phyloP scores from a whole-genome alignment of 2,329 filamentous ascomycete genomes.

The Proliferodiscus dingleyae region DNA sequence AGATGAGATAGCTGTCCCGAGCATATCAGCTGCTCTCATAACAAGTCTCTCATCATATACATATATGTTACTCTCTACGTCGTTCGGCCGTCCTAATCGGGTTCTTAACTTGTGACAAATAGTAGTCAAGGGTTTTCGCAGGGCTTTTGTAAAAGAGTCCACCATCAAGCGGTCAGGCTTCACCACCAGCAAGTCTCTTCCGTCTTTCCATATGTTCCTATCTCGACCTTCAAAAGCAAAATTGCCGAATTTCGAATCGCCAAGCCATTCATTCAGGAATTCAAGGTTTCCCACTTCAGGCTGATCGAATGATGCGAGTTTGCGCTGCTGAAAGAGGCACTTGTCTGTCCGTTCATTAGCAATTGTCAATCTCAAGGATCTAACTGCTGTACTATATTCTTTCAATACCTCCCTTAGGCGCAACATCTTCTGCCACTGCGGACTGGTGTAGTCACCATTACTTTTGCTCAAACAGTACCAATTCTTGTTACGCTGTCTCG shows the following conservation, averaged over 20 bases:
- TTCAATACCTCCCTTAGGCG: background rate
- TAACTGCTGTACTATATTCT: background rate
- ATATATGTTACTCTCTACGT: background rate
- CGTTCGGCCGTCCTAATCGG: background rate
- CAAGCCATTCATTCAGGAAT: background rate
- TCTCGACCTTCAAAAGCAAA: background rate
- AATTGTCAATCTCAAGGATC: too few relatives aligned
- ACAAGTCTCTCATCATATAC: background rate
- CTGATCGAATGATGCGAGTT: background rate
- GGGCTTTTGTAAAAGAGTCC: background rate
- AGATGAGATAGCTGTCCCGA: background rate
- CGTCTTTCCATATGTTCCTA: background rate
- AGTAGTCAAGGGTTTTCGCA: background rate
- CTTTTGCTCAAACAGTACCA: background rate
- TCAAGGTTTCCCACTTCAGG: background rate
- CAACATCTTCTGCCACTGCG: slow-evolving; percentile 1
- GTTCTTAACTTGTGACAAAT: background rate
- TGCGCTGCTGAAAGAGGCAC: slow-evolving; percentile 1
- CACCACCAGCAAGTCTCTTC: background rate
- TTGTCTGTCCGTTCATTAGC: background rate
- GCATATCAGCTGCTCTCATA: background rate
- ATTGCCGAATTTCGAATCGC: background rate
- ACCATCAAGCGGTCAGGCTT: background rate
- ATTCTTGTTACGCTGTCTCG: background rate
- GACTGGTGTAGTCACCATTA: background rate